Conservation (phyloP, 495 filamentous ascomycete species). For the Thermothielavioides terrestris region DNA sequence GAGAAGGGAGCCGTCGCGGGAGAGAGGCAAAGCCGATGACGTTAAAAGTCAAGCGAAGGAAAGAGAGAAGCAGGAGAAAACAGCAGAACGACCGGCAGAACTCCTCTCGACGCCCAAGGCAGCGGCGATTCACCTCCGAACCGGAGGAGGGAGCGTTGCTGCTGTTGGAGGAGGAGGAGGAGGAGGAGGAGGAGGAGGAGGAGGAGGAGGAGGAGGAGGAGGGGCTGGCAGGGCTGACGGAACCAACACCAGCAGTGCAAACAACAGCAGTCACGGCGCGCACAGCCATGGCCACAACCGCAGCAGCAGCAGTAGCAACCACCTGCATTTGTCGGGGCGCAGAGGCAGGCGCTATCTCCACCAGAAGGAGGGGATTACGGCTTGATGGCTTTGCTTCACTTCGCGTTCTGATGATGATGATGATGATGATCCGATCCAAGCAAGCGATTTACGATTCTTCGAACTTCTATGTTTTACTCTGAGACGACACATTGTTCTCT, state of each 20-base stretch:
- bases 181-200: too few relatives aligned
- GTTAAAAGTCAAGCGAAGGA: neutral
- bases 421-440: too few relatives aligned
- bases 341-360: conserved; percentile 8
- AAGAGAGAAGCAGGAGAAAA: neutral
- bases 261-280: neutral
- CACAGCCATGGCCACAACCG: neutral
- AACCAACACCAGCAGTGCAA: neutral
- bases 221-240: neutral
- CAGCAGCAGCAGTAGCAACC: conserved; percentile 2
- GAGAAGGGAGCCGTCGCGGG: neutral
- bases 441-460: too few relatives aligned
- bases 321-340: conserved; percentile 16
- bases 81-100: neutral
- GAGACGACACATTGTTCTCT: too few relatives aligned
- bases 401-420: too few relatives aligned
- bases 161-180: too few relatives aligned
- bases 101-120: too few relatives aligned
- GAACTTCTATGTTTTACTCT: neutral
- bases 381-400: neutral
- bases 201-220: too few relatives aligned
- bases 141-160: too few relatives aligned
- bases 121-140: too few relatives aligned
- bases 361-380: conserved; percentile 16
- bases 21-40: neutral